phyloP scores from a whole-genome alignment of 805 yeast genomes.

The Starmerella kuoi region DNA sequence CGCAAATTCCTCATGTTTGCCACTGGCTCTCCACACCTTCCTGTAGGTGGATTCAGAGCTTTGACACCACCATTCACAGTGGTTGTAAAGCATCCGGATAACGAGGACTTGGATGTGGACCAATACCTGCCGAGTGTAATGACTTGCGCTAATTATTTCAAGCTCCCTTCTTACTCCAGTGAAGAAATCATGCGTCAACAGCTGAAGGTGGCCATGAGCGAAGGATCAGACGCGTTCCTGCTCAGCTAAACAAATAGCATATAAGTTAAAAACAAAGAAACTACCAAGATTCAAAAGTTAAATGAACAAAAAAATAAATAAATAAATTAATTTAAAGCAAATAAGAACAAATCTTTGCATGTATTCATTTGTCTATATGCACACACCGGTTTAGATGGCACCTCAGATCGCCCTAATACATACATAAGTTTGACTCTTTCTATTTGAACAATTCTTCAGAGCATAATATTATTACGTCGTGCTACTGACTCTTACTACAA shows the following conservation, averaged over 20 bases:
- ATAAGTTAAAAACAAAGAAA: too few relatives aligned
- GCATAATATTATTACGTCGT: too few relatives aligned
- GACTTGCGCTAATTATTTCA: slow-evolving; percentile 94
- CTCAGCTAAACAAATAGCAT: slow-evolving; percentile 39
- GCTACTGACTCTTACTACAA: too few relatives aligned
- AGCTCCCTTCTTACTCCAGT: slow-evolving; percentile 69
- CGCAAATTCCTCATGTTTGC: slow-evolving; percentile 71
- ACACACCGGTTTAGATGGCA: too few relatives aligned
- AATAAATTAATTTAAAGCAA: too few relatives aligned
- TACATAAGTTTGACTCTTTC: too few relatives aligned
- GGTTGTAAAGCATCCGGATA: slow-evolving; percentile 64
- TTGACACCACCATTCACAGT: slow-evolving; percentile 76
- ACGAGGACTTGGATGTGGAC: slow-evolving; percentile 46
- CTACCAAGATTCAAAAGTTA: too few relatives aligned
- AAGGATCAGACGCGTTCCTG: slow-evolving; percentile 80
- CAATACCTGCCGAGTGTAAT: slow-evolving; percentile 89
- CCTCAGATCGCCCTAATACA: too few relatives aligned
- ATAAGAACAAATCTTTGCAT: too few relatives aligned
- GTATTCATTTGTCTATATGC: too few relatives aligned
- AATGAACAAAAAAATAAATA: neutral
- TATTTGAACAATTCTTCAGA: too few relatives aligned
- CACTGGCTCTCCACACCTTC: slow-evolving; percentile 87
- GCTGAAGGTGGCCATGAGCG: slow-evolving; percentile 59
- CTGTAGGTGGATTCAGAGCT: slow-evolving; percentile 84
- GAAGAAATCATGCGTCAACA: slow-evolving; percentile 47